phyloP scores from a whole-genome alignment of 768 basidiomycete species.

The Mycena venus region DNA sequence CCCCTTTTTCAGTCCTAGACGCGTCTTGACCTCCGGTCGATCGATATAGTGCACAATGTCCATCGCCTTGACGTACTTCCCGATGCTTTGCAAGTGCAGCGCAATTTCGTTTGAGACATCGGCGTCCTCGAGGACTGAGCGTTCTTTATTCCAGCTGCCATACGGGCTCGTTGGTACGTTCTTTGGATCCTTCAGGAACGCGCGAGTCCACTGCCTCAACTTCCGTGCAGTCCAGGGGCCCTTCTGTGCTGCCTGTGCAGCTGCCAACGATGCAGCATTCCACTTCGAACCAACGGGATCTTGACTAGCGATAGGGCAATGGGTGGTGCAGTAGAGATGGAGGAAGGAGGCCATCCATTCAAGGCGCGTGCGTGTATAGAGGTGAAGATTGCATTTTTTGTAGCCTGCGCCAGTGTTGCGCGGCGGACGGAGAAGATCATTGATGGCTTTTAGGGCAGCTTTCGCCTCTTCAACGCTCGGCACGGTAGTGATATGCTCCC shows the following conservation, averaged over 20 bases:
- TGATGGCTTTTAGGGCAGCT: too few relatives aligned
- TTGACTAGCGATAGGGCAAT: constrained; percentile 30
- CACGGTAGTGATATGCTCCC: too few relatives aligned
- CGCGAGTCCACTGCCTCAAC: constrained; percentile 7
- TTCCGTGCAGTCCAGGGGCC: constrained; percentile 37
- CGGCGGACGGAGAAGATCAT: too few relatives aligned
- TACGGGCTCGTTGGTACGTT: constrained; percentile 44
- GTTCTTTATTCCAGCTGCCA: constrained; percentile 41
- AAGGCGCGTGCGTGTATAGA: constrained; percentile 29
- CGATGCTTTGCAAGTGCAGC: constrained; percentile 31
- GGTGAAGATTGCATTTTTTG: constrained; percentile 30
- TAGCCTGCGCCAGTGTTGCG: constrained; percentile 30
- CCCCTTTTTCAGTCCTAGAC: constrained; percentile 29
- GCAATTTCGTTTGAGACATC: constrained; percentile 39
- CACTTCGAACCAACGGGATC: constrained; percentile 15
- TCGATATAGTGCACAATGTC: constrained; percentile 36
- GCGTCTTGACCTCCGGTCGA: too few relatives aligned
- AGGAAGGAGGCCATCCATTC: constrained; percentile 40
- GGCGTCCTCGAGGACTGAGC: constrained; percentile 45
- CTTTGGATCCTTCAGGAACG: neutral
- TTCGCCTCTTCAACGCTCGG: too few relatives aligned
- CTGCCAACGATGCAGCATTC: constrained; percentile 36
- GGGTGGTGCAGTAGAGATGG: constrained; percentile 28
- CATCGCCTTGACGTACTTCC: constrained; percentile 35
- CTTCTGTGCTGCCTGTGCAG: neutral